Evolutionary conservation across 495 filamentous ascomycete species (phyloP).

Genomic region (Neurospora sp.): DNA sequence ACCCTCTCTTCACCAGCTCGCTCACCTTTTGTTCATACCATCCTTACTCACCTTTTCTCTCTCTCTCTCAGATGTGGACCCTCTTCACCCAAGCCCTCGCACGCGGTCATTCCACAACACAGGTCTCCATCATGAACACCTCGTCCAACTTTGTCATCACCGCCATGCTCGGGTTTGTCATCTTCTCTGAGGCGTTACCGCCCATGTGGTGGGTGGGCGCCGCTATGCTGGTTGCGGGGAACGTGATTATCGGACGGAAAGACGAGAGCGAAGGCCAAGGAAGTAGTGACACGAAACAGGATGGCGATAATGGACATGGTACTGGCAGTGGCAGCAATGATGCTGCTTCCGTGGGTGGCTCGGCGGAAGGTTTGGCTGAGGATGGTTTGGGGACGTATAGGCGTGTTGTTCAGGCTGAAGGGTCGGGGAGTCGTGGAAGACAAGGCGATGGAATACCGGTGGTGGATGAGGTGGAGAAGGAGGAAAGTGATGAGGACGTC

Average conservation of each 20-base stretch:
- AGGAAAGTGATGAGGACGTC: not conserved
- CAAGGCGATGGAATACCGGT: not conserved
- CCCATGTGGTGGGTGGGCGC: slow-evolving; percentile 87
- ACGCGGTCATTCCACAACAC: slow-evolving; percentile 71
- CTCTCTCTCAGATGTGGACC: slow-evolving; percentile 66
- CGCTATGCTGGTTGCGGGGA: slow-evolving; percentile 72
- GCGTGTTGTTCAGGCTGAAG: not conserved
- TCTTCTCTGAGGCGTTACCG: slow-evolving; percentile 30
- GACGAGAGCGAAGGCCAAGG: slow-evolving; percentile 41
- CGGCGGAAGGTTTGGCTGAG: not conserved
- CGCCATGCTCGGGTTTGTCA: slow-evolving; percentile 58
- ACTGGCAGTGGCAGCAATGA: not conserved
- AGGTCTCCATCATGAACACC: slow-evolving; percentile 89
- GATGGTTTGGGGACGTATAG: not conserved
- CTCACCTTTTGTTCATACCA: not conserved
- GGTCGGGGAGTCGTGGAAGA: not conserved
- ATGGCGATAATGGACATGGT: not conserved
- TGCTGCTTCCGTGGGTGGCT: not conserved
- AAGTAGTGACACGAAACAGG: not conserved
- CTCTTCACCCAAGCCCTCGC: slow-evolving; percentile 79
- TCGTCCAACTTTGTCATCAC: slow-evolving; percentile 87
- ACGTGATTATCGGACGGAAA: slow-evolving; percentile 79
- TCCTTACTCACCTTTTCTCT: not conserved
- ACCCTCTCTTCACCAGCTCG: not conserved
- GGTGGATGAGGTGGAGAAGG: not conserved